Evolutionary conservation across 768 basidiomycete genomes (phyloP), one percentile per base, ranked within the genome.

Genomic region (Roridomyces roridus): DNA sequence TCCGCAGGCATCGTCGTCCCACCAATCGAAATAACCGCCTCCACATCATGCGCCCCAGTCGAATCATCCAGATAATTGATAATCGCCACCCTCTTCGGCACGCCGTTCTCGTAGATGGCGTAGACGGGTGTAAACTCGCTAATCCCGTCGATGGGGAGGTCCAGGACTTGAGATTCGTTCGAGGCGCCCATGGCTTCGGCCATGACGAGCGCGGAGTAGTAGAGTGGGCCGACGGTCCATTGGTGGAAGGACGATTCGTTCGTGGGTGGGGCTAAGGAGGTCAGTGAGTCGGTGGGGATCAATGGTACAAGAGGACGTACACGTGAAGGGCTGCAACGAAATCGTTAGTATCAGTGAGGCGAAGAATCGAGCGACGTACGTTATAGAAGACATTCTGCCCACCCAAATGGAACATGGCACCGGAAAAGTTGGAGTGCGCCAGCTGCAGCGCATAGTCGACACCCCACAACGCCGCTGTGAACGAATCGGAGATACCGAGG

Each of bases 151-250:
- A 69, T 64, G 20, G 62, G 46, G 29, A 82, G 69, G 65, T 83
- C 80, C 41, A 78, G 65, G 44, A 83, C 66, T 55, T 75, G 78
- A 7, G 77, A 70, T 12, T 51, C 62, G 31, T 51, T 51, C 11
- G 49, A 51, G 9, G 49, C 26, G 28, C 82, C 82, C 36, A 83
- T 69, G 14, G 73, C 66, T 63, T 83, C 82, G 24, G 80, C 75
- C 34, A 81, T 67, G 40, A 73, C 68, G 42, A 83, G 68, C 25
- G 74, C 75, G 5, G 79, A 68, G 67, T 82, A 83, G 69, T 78
- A 82, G 41, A 80, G 66, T 0, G 84, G 77, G 3, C 82, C 82
- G 29, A 84, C 74, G 3, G 81, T 82, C 84, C 83, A 85, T 62
- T 81, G 67, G 43, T 74, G 74, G 63, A 71, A 74, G 4, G 67